These are phyloP conservation scores for Harrya chromipes DNA, from an alignment of 768 basidiomycete species.

Conservation along the genomic window DNA sequence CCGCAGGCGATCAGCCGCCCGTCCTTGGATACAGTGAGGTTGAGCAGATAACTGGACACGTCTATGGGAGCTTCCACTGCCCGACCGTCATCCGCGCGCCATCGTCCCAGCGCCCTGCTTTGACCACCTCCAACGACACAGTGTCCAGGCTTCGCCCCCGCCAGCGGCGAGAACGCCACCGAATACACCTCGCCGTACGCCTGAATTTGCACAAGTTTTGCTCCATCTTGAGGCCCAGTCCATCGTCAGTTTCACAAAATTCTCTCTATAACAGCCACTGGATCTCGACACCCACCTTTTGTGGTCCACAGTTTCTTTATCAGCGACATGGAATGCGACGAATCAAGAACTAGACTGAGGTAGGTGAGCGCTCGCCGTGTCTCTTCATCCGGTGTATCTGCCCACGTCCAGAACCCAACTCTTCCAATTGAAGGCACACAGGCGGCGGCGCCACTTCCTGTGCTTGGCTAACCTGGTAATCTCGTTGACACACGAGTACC, in stretches of 20 bases:
- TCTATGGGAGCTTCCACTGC: conserved; percentile 2
- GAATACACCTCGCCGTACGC: neutral
- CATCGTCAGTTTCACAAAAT: neutral
- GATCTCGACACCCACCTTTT: neutral
- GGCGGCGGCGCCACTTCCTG: neutral
- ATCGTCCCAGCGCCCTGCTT: conserved; percentile 2
- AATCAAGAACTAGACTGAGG: neutral
- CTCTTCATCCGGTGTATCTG: neutral
- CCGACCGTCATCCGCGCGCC: conserved; percentile 2
- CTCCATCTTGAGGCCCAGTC: neutral
- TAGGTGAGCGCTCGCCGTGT: neutral
- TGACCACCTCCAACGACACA: conserved; percentile 3
- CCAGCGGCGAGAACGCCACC: conserved; percentile 3
- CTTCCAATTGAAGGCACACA: neutral
- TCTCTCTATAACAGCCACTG: neutral
- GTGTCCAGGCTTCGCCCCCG: neutral
- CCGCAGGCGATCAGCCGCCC: conserved; percentile 6
- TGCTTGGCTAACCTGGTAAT: neutral
- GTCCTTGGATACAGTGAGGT: conserved; percentile 7
- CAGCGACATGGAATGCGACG: neutral
- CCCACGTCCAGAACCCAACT: neutral
- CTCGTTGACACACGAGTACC: neutral
- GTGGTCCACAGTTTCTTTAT: neutral
- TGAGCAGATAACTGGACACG: neutral
- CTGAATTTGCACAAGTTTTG: conserved; percentile 6